Evolutionary conservation across 257 asterid genomes (phyloP), one percentile per base, ranked within the genome.

Genomic region (Solanum dulcamara): DNA sequence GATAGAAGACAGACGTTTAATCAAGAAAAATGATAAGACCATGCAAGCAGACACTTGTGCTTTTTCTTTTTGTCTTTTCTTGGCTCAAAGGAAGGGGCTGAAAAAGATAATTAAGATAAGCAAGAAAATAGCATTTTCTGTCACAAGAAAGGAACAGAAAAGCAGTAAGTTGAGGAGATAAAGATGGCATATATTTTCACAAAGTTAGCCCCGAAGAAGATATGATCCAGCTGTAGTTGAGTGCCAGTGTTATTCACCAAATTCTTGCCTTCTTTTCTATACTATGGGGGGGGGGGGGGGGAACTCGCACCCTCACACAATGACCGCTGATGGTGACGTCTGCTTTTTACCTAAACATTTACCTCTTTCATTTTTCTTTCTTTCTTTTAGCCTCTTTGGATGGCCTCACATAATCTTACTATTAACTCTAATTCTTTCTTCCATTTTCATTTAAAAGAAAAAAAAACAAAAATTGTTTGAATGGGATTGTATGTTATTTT

Each of bases 21-120:
- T 53, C 42, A 71, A 85, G 62, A 62, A 82, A 22, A 55, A 22
- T 55, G 28, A 55, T 55, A 22, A 57, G 79, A 84, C 80, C 93
- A 93, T 92, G 93, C 93, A 89, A 75, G 59, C 81, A 81, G 89
- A 92, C 90, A 89, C 89, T 51, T 87, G 87, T 77, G 80, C 67
- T 50, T 6, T 12, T 18, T 18, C 6, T 53, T 62, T 14, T 64
- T 64, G 20, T 17, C 18, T 15, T 38, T 6, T 37, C 37, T 20
- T 37, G 0, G 68, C 68, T 42, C n/a, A 70, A 51, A 51, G n/a
- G 59, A 55, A n/a, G 22, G 26, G 37, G n/a, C 38, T 24, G 80
- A 28, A 24, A 77, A 77, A 55, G 46, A 84, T 26, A 77, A 59
- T 85, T 67, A 64, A 50, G 35, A 81, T 33, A 33, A 86, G 24